These are phyloP conservation scores for Kalanchoe fedtschenkoi DNA, from an alignment of 164 flowering plant genomes.

Conservation along the genomic window DNA sequence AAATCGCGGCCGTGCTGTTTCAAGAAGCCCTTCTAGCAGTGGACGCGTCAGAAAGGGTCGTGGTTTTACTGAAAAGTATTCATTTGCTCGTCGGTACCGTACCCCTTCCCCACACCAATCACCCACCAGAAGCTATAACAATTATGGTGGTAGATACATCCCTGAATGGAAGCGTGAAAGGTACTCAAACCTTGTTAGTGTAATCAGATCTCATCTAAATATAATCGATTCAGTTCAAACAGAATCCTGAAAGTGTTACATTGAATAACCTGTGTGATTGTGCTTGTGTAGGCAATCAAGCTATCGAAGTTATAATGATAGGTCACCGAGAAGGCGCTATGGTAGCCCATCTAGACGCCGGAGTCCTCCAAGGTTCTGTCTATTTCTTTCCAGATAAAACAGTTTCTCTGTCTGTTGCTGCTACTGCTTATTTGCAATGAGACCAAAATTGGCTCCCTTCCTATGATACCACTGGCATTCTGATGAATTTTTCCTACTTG, in stretches of 20 bases:
- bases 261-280: neutral
- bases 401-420: neutral
- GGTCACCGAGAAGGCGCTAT: constrained; percentile 35
- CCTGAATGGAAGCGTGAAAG: constrained; percentile 44
- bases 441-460: too few relatives aligned
- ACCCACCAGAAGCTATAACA: constrained; percentile 29
- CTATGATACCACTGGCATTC: neutral
- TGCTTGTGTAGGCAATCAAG: constrained; percentile 35
- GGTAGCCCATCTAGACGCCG: constrained; percentile 55
- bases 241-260: neutral
- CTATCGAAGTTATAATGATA: constrained; percentile 43
- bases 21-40: constrained; percentile 46
- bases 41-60: constrained; percentile 82
- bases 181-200: constrained; percentile 19
- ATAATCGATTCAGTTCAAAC: neutral
- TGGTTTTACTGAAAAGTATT: constrained; percentile 66
- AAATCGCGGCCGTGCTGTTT: constrained; percentile 17
- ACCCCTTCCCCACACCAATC: constrained; percentile 77
- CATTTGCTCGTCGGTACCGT: constrained; percentile 70
- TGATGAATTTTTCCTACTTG: neutral
- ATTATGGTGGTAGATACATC: constrained; percentile 42
- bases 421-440: neutral
- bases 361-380: constrained; percentile 64
- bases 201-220: neutral
- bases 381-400: constrained; percentile 6